These are phyloP conservation scores for Cercospora janseana DNA, from an alignment of 2,329 filamentous ascomycete species.

Conservation along the genomic window DNA sequence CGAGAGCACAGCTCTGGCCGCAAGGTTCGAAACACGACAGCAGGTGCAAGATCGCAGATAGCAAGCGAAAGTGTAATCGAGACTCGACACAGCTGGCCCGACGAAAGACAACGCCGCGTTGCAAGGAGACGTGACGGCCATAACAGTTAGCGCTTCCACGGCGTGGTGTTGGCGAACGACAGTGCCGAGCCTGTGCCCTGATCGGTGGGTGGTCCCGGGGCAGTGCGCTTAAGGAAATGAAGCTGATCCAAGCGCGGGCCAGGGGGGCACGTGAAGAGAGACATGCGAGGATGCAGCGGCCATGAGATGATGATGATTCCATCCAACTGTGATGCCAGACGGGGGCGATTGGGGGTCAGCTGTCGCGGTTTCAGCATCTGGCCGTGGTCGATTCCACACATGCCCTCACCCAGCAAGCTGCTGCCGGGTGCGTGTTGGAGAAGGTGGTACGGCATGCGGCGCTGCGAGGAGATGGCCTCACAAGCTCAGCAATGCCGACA, in stretches of 20 bases:
- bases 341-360: too few species aligned
- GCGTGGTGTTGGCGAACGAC: conserved; percentile 10
- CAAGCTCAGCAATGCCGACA: too few species aligned
- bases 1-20: conserved; percentile 3
- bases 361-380: too few species aligned
- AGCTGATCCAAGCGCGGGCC: conserved; percentile 27
- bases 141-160: conserved; percentile 19
- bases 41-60: conserved; percentile 17
- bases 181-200: conserved; percentile 14
- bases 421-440: too few species aligned
- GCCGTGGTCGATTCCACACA: too few species aligned
- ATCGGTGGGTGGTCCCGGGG: conserved; percentile 27
- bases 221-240: conserved; percentile 31
- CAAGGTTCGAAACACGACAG: conserved; percentile 21
- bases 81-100: conserved; percentile 12
- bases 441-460: too few species aligned
- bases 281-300: conserved; percentile 12
- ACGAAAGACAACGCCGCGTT: conserved; percentile 16
- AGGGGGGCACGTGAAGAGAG: conserved; percentile 22
- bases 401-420: too few species aligned
- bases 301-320: conserved; percentile 5
- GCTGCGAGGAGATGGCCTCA: too few species aligned
- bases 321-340: too few species aligned
- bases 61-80: conserved; percentile 18
- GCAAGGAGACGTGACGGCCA: conserved; percentile 15